Percentiles rank a stretch among this genome's conserved stretches.
phyloP scores from a whole-genome alignment of 1,139 yeast species.

The Debaryomycetaceae sp. region DNA sequence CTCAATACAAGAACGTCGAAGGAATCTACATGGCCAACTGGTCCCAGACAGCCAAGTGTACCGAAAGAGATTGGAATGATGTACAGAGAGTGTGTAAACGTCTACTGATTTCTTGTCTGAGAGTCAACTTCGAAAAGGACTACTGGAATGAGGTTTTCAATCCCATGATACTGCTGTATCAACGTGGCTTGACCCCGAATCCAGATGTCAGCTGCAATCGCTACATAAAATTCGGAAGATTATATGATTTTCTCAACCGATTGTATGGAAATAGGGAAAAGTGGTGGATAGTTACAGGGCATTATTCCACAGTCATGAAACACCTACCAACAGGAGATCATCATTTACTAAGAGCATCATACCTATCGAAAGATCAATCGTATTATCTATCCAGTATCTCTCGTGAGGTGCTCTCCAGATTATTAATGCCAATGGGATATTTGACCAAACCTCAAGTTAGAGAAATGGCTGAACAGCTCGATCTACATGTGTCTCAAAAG shows the following conservation, averaged over 20 bases:
- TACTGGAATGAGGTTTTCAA: constrained; percentile 91
- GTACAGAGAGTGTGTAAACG: constrained; percentile 63
- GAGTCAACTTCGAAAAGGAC: constrained; percentile 83
- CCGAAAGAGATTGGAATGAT: constrained; percentile 86
- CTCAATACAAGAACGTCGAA: constrained; percentile 50
- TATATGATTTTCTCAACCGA: constrained; percentile 51
- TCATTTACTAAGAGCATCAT: constrained; percentile 58
- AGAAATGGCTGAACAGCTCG: constrained; percentile 50
- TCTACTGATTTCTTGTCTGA: constrained; percentile 63
- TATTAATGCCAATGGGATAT: constrained; percentile 79
- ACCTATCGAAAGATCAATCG: constrained; percentile 78
- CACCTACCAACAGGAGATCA: constrained; percentile 23
- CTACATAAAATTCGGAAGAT: constrained; percentile 79
- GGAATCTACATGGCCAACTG: constrained; percentile 96
- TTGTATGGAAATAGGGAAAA: constrained; percentile 20
- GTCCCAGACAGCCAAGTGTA: constrained; percentile 68
- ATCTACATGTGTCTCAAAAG: constrained; percentile 65
- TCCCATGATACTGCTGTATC: constrained; percentile 80
- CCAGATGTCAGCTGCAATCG: constrained; percentile 91
- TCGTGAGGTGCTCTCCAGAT: constrained; percentile 37
- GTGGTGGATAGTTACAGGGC: constrained; percentile 96
- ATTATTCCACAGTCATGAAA: constrained; percentile 66
- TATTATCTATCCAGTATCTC: constrained; percentile 77
- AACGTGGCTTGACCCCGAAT: constrained; percentile 80
- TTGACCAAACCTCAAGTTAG: constrained; percentile 73